Conservation (phyloP, 306 rosid species). For the Prunus campanulata region DNA sequence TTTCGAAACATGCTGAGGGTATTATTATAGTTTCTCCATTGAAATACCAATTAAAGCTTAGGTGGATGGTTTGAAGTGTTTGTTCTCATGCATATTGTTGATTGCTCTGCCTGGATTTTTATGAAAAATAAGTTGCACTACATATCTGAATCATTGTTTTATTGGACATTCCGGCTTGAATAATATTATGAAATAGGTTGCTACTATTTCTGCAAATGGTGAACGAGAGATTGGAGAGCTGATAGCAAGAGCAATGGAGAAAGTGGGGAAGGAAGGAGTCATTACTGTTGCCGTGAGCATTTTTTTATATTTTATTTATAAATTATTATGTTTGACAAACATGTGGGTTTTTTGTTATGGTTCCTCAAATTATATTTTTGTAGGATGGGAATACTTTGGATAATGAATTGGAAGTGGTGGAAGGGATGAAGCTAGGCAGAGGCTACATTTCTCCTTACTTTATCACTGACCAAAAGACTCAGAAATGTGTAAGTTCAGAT, state of each 20-base stretch:
- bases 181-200: constrained; percentile 53
- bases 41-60: neutral
- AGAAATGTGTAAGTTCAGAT: constrained; percentile 74
- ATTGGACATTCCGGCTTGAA: constrained; percentile 1
- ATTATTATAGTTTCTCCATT: neutral
- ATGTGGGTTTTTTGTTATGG: neutral
- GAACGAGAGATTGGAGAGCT: constrained; percentile 88
- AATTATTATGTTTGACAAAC: neutral
- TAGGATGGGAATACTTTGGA: constrained; percentile 95
- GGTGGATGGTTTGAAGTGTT: constrained; percentile 1
- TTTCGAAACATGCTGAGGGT: neutral
- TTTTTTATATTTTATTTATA: constrained; percentile 4
- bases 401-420: constrained; percentile 94
- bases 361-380: constrained; percentile 23
- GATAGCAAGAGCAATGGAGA: constrained; percentile 95
- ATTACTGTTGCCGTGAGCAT: constrained; percentile 79
- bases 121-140: neutral
- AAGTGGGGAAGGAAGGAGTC: constrained; percentile 97
- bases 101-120: neutral
- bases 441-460: constrained; percentile 94
- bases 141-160: neutral
- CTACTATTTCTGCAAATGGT: constrained; percentile 93
- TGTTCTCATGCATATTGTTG: neutral
- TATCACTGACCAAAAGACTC: constrained; percentile 78
- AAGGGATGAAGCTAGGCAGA: constrained; percentile 89